Evolutionary conservation across 495 filamentous ascomycete genomes (phyloP), one percentile per base, ranked within the genome.

Genomic region (Talaromyces adpressus): DNA sequence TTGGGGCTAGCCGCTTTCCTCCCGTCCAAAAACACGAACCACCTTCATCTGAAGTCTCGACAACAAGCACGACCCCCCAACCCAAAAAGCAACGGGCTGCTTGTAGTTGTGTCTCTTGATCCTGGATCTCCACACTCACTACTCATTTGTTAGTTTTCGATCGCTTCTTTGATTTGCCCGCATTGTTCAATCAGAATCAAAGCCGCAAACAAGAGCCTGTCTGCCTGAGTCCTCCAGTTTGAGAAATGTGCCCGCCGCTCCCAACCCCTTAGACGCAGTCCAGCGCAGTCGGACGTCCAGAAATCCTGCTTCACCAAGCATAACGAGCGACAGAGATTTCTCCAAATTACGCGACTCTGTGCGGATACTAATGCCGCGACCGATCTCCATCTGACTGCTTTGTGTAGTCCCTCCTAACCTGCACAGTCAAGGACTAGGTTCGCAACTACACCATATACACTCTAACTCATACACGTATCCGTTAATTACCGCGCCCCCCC

Each of bases 81-180:
- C 14, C 39, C 39, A 45, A n/a, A 45, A 45, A 45, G 39, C 39
- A 36, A 36, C 36, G 14, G 34, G 8, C 34, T 14, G 34, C 34
- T 39, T 9, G n/a, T n/a, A n/a, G n/a, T n/a, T n/a, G 3, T 41
- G 36, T 16, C 36, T 41, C 14, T 41, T 41, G 36, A 41, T 57
- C 53, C 53, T 16, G 53, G 2, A 32, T 32, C 27, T 32, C 30
- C 30, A 36, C 27, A 18, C n/a, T 36, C 56, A 32, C 45, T 49
- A 49, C 36, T 16, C 36, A 20, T 20, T 49, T 49, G 16, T 18
- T 20, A 32, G 11, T 36, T 36, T 20, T 36, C 56, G 5, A 49
- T 49, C 45, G 45, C 20, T 36, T 16, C 56, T 58, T 27, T 54
- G 51, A 54, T 54, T 54, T 54, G 56, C 56, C 30, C 30, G 36